Evolutionary conservation across 1,284 basidiomycete species (phyloP).

Genomic region (Lentinus polychrous): DNA sequence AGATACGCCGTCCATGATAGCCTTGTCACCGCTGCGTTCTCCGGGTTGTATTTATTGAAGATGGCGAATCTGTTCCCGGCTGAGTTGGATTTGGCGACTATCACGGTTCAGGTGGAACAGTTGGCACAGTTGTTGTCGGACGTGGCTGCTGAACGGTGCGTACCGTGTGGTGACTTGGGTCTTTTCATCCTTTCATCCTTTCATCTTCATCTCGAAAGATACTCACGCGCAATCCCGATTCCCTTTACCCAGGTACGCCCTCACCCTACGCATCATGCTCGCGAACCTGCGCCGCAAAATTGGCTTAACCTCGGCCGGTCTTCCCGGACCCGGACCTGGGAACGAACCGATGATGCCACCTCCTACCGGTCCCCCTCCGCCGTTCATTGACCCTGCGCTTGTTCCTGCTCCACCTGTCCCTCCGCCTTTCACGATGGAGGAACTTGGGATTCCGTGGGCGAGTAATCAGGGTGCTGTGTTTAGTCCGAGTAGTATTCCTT

Average conservation of each 20-base stretch:
- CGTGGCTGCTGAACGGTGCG: constrained; percentile 77
- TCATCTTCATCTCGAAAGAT: no score
- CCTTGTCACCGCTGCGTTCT: constrained; percentile 87
- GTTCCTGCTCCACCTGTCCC: constrained; percentile 49
- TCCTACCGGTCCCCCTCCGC: no score
- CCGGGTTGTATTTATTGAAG: constrained; percentile 87
- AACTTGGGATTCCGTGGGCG: constrained; percentile 64
- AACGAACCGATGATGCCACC: constrained; percentile 24
- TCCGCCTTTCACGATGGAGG: constrained; percentile 72
- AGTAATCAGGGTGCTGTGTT: constrained; percentile 72
- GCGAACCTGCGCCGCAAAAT: constrained; percentile 83
- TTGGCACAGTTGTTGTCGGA: constrained; percentile 77
- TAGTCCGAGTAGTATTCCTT: constrained; percentile 69
- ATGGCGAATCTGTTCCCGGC: constrained; percentile 83
- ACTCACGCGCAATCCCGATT: no score
- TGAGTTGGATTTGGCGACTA: constrained; percentile 69
- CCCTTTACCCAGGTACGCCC: constrained; percentile 78
- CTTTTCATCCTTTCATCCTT: neutral
- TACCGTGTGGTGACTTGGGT: constrained; percentile 1
- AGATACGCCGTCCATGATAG: constrained; percentile 91
- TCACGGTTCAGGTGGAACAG: constrained; percentile 77
- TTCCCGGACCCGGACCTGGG: constrained; percentile 36
- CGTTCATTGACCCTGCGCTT: constrained; percentile 46
- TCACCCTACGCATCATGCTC: constrained; percentile 87
- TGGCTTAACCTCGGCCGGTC: constrained; percentile 53